Evolutionary conservation across 2,329 filamentous ascomycete species (phyloP), one percentile per base, ranked within the genome.

Genomic region (Penicillium psychrosexuale): DNA sequence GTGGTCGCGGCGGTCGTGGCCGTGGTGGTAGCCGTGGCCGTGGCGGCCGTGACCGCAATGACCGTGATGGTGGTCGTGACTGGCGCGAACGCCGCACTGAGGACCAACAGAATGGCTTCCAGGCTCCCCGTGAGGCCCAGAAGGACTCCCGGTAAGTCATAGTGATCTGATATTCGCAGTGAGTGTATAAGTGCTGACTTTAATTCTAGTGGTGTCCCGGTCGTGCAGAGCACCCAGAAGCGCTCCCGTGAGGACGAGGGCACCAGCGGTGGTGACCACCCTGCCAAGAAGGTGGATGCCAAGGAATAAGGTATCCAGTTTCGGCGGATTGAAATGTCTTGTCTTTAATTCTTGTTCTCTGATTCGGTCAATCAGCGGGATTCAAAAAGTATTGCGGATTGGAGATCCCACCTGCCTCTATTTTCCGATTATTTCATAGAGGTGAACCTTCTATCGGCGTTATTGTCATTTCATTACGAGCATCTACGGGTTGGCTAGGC

Each of bases 261-360:
- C 8, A 22, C 59, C 44, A 71, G 67, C 31, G 71, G 68, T 15
- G 71, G 68, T 15, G 72, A 74, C 34, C 72, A 69, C 55, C 72
- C 75, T 19, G 64, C 73, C 24, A 81, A 81, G 71, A 81, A 81
- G 67, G 72, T 77, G 37, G 78, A 80, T 63, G 62, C 67, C 49
- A 78, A 77, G 68, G 72, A 75, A 61, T 75, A 69, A 68, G 55
- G 39, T 19, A 39, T 49, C 50, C 28, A 22, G 9, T 39, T 33
- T 37, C 15, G 5, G 36, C 36, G 15, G 33, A 36, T 38, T 37
- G 31, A 27, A 51, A 45, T 44, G 30, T 31, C 39, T 44, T 44
- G 27, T 43, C 49, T 58, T 58, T 60, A 39, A 40, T 61, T 60
- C 51, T 53, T 60, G 49, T 56, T 55, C 51, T 59, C 46, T 61